Conservation (phyloP, 257 asterid genomes). For the Voacanga thouarsii region DNA sequence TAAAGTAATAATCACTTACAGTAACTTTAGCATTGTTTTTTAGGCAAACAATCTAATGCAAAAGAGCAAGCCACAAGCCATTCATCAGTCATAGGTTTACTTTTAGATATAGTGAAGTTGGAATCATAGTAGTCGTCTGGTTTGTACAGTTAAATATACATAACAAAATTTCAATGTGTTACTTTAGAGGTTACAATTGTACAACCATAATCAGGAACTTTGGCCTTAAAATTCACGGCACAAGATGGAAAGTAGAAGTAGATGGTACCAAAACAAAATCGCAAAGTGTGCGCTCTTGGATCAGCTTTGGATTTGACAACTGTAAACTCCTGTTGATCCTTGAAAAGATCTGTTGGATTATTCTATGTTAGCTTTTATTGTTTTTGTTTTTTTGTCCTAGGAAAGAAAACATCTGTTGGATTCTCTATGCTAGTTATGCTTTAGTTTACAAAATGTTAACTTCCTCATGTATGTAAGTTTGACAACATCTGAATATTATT, state of each 20-base stretch:
- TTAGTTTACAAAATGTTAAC: neutral
- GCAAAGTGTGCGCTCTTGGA: neutral
- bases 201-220: neutral
- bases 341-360: too few species aligned
- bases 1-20: neutral
- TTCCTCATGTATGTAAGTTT: neutral
- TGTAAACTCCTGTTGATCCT: too few species aligned
- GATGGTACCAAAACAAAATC: neutral
- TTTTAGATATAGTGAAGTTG: neutral
- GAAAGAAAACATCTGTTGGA: too few species aligned
- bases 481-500: neutral
- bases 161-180: neutral
- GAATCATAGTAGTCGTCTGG: neutral
- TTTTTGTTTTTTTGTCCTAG: too few species aligned
- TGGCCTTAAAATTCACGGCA: neutral
- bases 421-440: neutral
- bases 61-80: neutral
- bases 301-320: neutral
- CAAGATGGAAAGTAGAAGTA: neutral
- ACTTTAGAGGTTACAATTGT: neutral
- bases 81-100: neutral
- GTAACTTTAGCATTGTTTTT: neutral
- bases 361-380: too few species aligned
- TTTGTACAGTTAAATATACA: neutral
- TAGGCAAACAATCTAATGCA: neutral